Percentiles rank a stretch among this genome's conserved stretches.
Evolutionary conservation across 108 stramenopile species (phyloP).

Genomic region (Nitzschia sp.): DNA sequence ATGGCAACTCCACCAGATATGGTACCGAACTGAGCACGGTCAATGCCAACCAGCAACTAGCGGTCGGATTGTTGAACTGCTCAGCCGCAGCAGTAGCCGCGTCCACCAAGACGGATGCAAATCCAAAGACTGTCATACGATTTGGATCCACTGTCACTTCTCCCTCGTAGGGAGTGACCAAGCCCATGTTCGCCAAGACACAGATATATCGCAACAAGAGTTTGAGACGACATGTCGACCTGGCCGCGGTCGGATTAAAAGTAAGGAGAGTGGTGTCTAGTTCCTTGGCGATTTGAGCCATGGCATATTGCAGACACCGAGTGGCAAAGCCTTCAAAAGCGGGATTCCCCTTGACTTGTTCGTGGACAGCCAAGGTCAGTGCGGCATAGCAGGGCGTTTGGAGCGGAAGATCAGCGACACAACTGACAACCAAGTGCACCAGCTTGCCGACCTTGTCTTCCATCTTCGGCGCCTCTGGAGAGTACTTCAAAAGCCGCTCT

Average conservation of each 20-base stretch:
- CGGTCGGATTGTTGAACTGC: conserved; percentile 12
- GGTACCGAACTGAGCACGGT: conserved; percentile 70
- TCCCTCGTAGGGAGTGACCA: conserved; percentile 37
- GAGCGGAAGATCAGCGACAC: conserved; percentile 65
- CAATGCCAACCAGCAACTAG: conserved; percentile 39
- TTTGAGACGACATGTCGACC: conserved; percentile 43
- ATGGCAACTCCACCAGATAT: conserved; percentile 31
- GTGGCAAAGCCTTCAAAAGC: conserved; percentile 49
- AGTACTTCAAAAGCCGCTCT: conserved; percentile 49
- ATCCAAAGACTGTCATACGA: conserved; percentile 26
- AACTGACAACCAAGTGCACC: conserved; percentile 49
- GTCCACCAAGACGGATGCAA: conserved; percentile 27
- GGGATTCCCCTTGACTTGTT: conserved; percentile 24
- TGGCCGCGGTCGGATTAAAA: not conserved
- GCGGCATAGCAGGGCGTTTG: conserved; percentile 81
- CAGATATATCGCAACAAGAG: conserved; percentile 72
- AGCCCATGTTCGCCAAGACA: conserved; percentile 53
- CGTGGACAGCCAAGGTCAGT: conserved; percentile 72
- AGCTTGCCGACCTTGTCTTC: conserved; percentile 37
- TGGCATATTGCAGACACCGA: conserved; percentile 58
- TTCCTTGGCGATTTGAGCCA: conserved; percentile 54
- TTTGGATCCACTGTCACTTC: conserved; percentile 20
- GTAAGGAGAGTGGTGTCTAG: conserved; percentile 48
- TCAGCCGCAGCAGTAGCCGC: conserved; percentile 21
- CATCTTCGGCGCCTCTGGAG: conserved; percentile 27